Conservation (phyloP, 768 basidiomycete species). For the Rhodosporidiobolus odoratus region DNA sequence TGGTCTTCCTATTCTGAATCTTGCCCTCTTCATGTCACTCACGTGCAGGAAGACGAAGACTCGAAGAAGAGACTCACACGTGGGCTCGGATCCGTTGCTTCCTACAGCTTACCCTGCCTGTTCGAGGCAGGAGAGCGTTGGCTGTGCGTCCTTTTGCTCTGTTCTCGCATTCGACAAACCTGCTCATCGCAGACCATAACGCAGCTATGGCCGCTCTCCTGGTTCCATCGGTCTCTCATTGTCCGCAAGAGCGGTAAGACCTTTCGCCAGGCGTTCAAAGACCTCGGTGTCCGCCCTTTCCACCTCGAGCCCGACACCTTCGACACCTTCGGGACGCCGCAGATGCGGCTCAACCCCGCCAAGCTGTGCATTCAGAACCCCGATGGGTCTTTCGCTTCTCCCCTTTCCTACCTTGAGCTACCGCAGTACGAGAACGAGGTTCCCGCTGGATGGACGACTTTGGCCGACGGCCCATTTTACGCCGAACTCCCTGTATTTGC, state of each 20-base stretch:
- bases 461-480: slow-evolving; percentile 4
- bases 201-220: not conserved
- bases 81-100: too few species aligned
- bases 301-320: slow-evolving; percentile 7
- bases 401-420: not conserved
- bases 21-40: not conserved
- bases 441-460: not conserved
- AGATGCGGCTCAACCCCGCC: slow-evolving; percentile 2
- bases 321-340: slow-evolving; percentile 13
- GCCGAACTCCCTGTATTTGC: not conserved
- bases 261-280: slow-evolving; percentile 1
- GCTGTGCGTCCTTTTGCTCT: too few species aligned
- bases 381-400: not conserved
- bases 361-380: not conserved
- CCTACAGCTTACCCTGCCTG: too few species aligned
- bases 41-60: too few species aligned
- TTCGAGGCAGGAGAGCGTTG: too few species aligned
- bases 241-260: not conserved
- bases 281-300: slow-evolving; percentile 17
- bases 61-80: too few species aligned
- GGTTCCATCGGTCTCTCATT: slow-evolving; percentile 17
- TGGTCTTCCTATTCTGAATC: too few species aligned
- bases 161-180: too few species aligned
- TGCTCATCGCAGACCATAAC: too few species aligned
- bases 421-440: not conserved